Evolutionary conservation across 164 flowering plant species (phyloP).

Genomic region (Paratinospora sagittata): DNA sequence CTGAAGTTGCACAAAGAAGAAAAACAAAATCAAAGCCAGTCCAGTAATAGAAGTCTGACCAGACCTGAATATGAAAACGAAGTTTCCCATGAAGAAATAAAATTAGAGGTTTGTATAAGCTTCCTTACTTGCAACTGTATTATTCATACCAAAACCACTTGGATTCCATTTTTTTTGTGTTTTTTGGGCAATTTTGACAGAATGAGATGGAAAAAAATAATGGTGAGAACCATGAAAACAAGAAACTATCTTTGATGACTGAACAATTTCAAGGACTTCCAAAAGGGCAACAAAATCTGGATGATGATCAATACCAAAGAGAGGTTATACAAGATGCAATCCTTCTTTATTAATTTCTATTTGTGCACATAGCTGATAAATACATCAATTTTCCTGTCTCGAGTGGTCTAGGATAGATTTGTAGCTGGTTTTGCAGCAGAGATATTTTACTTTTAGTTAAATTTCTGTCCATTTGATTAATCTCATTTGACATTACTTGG

Average conservation of each 20-base stretch:
- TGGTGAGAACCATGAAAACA: background rate
- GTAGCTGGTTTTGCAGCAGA: background rate
- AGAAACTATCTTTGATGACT: conserved; percentile 4
- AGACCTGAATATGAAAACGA: conserved; percentile 10
- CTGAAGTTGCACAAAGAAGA: conserved; percentile 37
- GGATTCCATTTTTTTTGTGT: background rate
- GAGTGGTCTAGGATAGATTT: background rate
- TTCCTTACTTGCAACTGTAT: background rate
- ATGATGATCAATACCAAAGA: conserved; percentile 5
- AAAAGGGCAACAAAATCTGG: conserved; percentile 2
- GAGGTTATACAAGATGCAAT: conserved; percentile 9
- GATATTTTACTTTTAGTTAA: background rate
- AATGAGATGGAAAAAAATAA: conserved; percentile 6
- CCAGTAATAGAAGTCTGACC: conserved; percentile 9
- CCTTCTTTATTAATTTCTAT: background rate
- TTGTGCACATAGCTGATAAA: background rate
- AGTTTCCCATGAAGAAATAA: conserved; percentile 10
- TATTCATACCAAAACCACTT: background rate
- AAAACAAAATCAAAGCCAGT: conserved; percentile 19
- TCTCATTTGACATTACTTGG: background rate
- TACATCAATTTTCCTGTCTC: background rate
- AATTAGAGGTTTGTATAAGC: conserved; percentile 25
- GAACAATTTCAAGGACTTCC: background rate
- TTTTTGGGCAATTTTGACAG: conserved; percentile 4
- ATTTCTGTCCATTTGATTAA: conserved; percentile 5